Evolutionary conservation across 306 rosid genomes (phyloP).

Genomic region (Rosa rugosa): DNA sequence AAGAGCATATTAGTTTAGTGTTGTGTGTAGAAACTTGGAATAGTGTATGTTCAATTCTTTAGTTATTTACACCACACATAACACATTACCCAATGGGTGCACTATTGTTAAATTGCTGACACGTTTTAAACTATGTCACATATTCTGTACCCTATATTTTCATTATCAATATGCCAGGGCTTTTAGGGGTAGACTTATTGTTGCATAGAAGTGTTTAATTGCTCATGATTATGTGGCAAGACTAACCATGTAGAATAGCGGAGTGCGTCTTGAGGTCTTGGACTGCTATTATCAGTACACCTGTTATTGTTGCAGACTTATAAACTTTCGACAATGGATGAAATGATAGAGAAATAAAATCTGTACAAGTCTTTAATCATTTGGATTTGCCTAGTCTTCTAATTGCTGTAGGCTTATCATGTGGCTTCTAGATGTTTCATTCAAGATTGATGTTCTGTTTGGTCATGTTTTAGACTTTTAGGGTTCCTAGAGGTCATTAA

Average conservation of each 20-base stretch:
- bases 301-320: neutral
- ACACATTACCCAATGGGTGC: neutral
- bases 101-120: neutral
- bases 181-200: neutral
- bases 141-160: neutral
- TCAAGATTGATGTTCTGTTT: neutral
- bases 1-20: neutral
- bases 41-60: neutral
- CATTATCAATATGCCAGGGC: neutral
- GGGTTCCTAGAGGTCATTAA: neutral
- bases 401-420: neutral
- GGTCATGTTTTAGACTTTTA: neutral
- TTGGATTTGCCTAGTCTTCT: neutral
- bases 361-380: neutral
- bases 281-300: neutral
- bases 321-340: neutral
- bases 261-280: neutral
- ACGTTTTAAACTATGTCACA: neutral
- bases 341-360: neutral
- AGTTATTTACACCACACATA: neutral
- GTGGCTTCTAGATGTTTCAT: neutral
- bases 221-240: neutral
- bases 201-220: neutral
- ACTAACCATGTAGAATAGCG: neutral
- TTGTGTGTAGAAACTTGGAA: neutral